Base-by-base conservation (phyloP, 768 basidiomycete species). In the Porphyrellus cyaneotinctus region DNA sequence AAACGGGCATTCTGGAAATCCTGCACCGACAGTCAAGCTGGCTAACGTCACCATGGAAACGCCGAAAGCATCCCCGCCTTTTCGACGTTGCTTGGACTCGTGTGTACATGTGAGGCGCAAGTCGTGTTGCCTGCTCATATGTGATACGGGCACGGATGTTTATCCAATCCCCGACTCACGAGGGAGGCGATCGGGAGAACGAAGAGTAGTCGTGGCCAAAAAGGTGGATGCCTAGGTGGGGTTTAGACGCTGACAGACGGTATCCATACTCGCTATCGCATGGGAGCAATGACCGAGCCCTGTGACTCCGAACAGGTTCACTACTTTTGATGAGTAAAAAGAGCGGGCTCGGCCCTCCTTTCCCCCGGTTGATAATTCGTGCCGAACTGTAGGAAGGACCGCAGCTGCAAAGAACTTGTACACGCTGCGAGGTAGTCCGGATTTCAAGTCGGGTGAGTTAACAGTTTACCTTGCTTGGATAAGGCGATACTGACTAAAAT, bases 11-110 rank as follows among this genome's bases (percentile, higher is more conserved):
- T 11, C 12, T 23, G n/a, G 22, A 17, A 26, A 18, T 20, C 4
- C 28, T 41, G 15, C 20, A 31, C 43, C 23, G 43, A 54, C 17
- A 2, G 28, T 13, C 52, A 14, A 15, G 13, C 14, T 11, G 31
- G 30, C 17, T 24, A 20, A n/a, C 8, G 42, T 46, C n/a, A 38
- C 18, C 54, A 56, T 47, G 31, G 46, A 47, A 22, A 49, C 46
- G 8, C 24, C 11, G 2, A n/a, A 7, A 35, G 18, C 3, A 20
- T n/a, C 23, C 23, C 32, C 43, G 18, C 24, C 17, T 53, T 22
- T 22, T 24, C 24, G 20, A 20, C 6, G 8, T 42, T 36, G 8
- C 4, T 13, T 11, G 12, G 20, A 10, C 4, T 4, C 24, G 13
- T 42, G 38, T 7, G n/a, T 22, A 2, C 18, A 31, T 10, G 39